Base-by-base conservation (phyloP, 2,329 filamentous ascomycete species). In the Gremmenia infestans region DNA sequence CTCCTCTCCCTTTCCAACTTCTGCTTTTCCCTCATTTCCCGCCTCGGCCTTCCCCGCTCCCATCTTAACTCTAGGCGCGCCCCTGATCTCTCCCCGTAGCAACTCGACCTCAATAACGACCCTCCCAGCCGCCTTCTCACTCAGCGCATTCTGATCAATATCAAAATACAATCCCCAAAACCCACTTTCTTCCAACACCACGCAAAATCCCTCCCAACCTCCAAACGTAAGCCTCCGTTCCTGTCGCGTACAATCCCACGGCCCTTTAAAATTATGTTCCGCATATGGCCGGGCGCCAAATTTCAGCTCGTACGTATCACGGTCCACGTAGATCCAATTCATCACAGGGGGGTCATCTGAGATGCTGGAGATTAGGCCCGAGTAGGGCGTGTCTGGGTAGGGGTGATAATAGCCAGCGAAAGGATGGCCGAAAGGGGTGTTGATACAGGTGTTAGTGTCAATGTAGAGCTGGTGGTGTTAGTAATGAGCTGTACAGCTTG, bases 241-340 rank as follows among this genome's bases (percentile, higher is more conserved):
- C 65, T 80, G 76, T 42, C 76, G 71, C 2, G 78, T 81, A 66
- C 77, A 80, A 65, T 81, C 77, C 84, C 87, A 96, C 7, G 87
- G 86, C 12, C 89, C 91, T 50, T 92, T 82, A 59, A 87, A 76
- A 70, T 95, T 88, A 25, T 77, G 80, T 28, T 86, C 76, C 42
- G 87, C 90, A 57, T 88, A 85, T 50, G 84, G 85, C 42, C 89
- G 83, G 36, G 85, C 85, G n/a, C 82, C 82, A 65, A 85, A 85
- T 58, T 78, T 81, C 15, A 86, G 60, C 65, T 84, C 78, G 47
- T 81, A 73, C 0, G 82, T 86, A 5, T 78, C 68, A 46, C 74
- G 76, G 65, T 87, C 81, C 14, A 81, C 77, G 64, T 85, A 88
- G 11, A 87, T 76, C 85, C 85, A 88, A 59, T 86, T 86, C 60